Conservation (phyloP, 2,329 filamentous ascomycete species). For the Microcyclosporella mali region DNA sequence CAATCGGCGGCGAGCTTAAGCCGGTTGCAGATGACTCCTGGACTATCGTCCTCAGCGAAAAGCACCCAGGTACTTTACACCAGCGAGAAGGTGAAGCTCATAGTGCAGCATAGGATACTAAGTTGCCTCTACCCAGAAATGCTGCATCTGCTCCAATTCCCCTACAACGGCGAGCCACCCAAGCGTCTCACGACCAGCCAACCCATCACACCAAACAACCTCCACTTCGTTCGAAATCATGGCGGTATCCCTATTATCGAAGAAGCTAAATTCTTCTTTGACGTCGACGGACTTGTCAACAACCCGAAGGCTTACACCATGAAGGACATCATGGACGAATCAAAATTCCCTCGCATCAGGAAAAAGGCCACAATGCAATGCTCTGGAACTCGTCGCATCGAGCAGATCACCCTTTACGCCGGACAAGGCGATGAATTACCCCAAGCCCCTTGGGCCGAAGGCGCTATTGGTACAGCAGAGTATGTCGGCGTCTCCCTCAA, state of each 20-base stretch:
- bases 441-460: conserved; percentile 49
- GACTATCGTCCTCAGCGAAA: conserved; percentile 41
- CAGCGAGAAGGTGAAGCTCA: no score
- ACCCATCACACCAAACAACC: conserved; percentile 55
- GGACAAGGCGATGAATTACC: conserved; percentile 52
- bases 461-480: conserved; percentile 55
- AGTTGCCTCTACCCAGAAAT: no score
- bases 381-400: conserved; percentile 61
- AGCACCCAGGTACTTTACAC: no score
- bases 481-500: conserved; percentile 52
- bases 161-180: conserved; percentile 36
- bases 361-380: conserved; percentile 61
- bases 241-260: conserved; percentile 64
- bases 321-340: conserved; percentile 55
- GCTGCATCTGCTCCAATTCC: conserved; percentile 44
- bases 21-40: conserved; percentile 50
- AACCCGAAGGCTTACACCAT: conserved; percentile 53
- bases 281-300: conserved; percentile 56
- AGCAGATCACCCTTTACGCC: conserved; percentile 60
- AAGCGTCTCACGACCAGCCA: conserved; percentile 37
- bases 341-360: conserved; percentile 53
- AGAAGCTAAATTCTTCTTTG: conserved; percentile 42
- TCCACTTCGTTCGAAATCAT: conserved; percentile 67
- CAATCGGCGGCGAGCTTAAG: conserved; percentile 34
- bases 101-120: no score